A percentile compares a stretch with the other conserved stretches of the same genome.
phyloP scores from a whole-genome alignment of 345 rosid species.

The Lumnitzera littorea region DNA sequence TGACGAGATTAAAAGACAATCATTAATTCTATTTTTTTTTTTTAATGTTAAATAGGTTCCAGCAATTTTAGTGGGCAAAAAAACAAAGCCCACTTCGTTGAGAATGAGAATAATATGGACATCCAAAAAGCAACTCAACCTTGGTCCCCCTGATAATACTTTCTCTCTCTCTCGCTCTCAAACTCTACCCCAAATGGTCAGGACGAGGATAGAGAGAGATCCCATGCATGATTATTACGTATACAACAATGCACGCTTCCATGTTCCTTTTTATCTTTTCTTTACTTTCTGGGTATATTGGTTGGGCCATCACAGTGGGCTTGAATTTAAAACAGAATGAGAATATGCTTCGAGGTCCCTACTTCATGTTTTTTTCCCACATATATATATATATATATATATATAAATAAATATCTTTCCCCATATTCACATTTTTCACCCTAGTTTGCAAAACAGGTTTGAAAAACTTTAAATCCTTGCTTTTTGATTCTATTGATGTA shows the following conservation, averaged over 20 bases:
- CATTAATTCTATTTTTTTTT: conserved; percentile 2
- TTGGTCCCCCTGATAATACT: conserved; percentile 16
- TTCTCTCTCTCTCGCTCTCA: conserved; percentile 9
- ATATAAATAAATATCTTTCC: no score
- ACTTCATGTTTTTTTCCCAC: neutral
- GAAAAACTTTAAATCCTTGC: neutral
- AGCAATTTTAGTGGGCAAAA: conserved; percentile 16
- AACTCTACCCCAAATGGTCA: conserved; percentile 10
- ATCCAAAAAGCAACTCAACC: conserved; percentile 6
- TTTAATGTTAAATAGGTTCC: neutral
- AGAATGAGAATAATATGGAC: conserved; percentile 17
- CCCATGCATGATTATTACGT: conserved; percentile 61
- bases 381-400: no score
- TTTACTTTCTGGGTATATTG: conserved; percentile 1
- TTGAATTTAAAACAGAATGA: neutral
- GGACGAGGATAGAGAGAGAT: conserved; percentile 13
- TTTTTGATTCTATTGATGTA: neutral
- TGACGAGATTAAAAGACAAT: conserved; percentile 33
- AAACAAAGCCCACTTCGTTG: conserved; percentile 12
- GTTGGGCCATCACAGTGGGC: neutral
- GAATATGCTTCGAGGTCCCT: conserved; percentile 13
- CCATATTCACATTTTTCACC: no score
- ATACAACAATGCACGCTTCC: conserved; percentile 31
- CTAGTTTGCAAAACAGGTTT: no score
- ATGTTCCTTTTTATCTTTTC: neutral